Evolutionary conservation across 345 rosid genomes (phyloP).

Genomic region (Excoecaria cochinchinensis): DNA sequence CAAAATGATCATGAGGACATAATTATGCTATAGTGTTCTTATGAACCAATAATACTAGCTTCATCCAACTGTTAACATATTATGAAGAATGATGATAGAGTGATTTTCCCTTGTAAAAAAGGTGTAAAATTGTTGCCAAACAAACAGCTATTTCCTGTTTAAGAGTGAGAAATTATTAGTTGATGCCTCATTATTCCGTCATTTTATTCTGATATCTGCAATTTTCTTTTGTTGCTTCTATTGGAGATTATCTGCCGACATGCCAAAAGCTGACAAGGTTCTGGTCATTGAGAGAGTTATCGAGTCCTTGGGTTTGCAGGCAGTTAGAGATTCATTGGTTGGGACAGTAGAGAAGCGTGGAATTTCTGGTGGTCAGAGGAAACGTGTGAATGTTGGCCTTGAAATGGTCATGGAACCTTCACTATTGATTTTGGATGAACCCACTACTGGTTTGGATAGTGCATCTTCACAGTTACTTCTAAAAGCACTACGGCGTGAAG

Average conservation of each 20-base stretch:
- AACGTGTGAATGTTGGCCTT: constrained; percentile 86
- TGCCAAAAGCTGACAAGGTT: constrained; percentile 86
- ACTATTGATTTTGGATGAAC: constrained; percentile 80
- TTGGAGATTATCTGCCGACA: constrained; percentile 61
- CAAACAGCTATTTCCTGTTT: neutral
- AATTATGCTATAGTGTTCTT: neutral
- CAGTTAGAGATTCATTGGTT: constrained; percentile 78
- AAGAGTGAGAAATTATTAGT: neutral
- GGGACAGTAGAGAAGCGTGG: constrained; percentile 90
- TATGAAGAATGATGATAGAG: neutral
- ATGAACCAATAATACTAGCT: neutral
- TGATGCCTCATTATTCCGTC: constrained; percentile 1
- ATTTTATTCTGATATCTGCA: constrained; percentile 18
- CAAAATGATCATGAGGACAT: neutral
- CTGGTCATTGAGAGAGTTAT: constrained; percentile 89
- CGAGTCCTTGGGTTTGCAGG: constrained; percentile 77
- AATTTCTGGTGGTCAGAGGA: constrained; percentile 93
- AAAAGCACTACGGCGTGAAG: constrained; percentile 81
- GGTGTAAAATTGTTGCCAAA: neutral
- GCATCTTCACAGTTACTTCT: constrained; percentile 82
- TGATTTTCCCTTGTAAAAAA: neutral
- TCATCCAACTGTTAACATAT: too few species aligned
- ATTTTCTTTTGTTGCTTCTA: constrained; percentile 12
- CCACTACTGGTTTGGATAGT: constrained; percentile 89
- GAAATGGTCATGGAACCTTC: constrained; percentile 99